Evolutionary conservation across 2,329 filamentous ascomycete genomes (phyloP).

Genomic region (Periglandula ipomoeae): DNA sequence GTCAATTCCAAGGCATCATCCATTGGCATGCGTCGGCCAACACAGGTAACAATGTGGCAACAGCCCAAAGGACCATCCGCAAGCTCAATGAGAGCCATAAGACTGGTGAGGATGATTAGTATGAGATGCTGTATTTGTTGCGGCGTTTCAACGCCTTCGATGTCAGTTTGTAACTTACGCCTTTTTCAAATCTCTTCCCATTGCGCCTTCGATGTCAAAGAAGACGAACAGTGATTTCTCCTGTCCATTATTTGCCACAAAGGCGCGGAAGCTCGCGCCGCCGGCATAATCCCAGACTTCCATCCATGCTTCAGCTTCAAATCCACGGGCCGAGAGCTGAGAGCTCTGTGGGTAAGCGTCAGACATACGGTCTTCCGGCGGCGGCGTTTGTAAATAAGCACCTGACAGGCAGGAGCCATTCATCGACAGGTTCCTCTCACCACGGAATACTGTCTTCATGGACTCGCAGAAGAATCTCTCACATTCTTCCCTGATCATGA

Average conservation of each 20-base stretch:
- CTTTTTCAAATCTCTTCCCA: slow-evolving; percentile 74
- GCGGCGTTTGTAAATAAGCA: slow-evolving; percentile 52
- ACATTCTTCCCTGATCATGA: slow-evolving; percentile 98
- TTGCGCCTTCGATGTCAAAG: slow-evolving; percentile 61
- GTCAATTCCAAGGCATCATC: slow-evolving; percentile 58
- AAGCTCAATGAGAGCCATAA: slow-evolving; percentile 86
- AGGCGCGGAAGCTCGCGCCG: slow-evolving; percentile 77
- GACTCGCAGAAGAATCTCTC: slow-evolving; percentile 99
- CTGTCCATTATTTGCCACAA: slow-evolving; percentile 61
- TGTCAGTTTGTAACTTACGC: slow-evolving; percentile 49
- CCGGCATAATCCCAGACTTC: slow-evolving; percentile 81
- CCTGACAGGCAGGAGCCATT: slow-evolving; percentile 81
- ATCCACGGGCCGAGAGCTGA: slow-evolving; percentile 20
- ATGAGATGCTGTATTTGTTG: neutral
- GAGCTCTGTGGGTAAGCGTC: slow-evolving; percentile 24
- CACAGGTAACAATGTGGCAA: slow-evolving; percentile 67
- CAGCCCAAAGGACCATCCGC: slow-evolving; percentile 70
- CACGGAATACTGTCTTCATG: slow-evolving; percentile 88
- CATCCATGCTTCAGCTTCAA: slow-evolving; percentile 52
- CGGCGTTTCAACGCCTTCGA: too few relatives aligned
- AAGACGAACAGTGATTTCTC: slow-evolving; percentile 79
- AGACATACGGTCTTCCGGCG: slow-evolving; percentile 36
- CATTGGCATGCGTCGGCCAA: slow-evolving; percentile 60
- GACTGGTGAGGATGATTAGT: slow-evolving; percentile 35
- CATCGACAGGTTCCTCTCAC: slow-evolving; percentile 75